Evolutionary conservation across 768 basidiomycete species (phyloP).

Genomic region (Imleria badia): DNA sequence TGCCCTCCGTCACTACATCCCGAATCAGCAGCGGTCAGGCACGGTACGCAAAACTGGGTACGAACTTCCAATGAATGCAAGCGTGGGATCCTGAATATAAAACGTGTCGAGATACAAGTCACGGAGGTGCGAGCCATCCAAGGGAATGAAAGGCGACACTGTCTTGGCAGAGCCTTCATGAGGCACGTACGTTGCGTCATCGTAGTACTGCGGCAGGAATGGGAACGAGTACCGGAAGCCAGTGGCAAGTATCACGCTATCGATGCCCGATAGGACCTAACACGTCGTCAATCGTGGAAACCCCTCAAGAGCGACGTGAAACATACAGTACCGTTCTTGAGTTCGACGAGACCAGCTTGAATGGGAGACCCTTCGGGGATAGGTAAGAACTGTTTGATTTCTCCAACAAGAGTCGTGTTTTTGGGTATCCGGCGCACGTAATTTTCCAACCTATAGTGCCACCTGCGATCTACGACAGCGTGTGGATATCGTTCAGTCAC

Average conservation of each 20-base stretch:
- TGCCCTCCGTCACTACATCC: background rate
- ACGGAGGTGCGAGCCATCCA: constrained; percentile 8
- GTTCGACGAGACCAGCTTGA: constrained; percentile 13
- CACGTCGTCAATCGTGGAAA: no score
- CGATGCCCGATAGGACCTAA: constrained; percentile 13
- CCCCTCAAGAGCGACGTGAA: no score
- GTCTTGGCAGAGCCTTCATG: background rate
- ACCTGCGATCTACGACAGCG: background rate
- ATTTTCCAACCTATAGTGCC: background rate
- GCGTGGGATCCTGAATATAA: constrained; percentile 12
- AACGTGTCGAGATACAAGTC: constrained; percentile 14
- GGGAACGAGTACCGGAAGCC: constrained; percentile 14
- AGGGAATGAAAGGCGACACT: constrained; percentile 5
- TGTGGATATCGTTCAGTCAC: background rate
- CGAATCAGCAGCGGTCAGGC: background rate
- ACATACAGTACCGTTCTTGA: constrained; percentile 13
- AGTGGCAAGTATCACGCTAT: constrained; percentile 11
- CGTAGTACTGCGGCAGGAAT: constrained; percentile 16
- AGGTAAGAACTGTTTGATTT: constrained; percentile 10
- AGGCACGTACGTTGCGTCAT: background rate
- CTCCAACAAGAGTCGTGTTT: constrained; percentile 11
- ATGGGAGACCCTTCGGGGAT: constrained; percentile 3
- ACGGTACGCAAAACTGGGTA: background rate
- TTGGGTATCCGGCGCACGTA: background rate
- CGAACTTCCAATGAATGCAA: constrained; percentile 8